A percentile compares a stretch with the other conserved stretches of the same genome.
Evolutionary conservation across 1,284 basidiomycete genomes (phyloP).

Genomic region (Naganishia sp.): DNA sequence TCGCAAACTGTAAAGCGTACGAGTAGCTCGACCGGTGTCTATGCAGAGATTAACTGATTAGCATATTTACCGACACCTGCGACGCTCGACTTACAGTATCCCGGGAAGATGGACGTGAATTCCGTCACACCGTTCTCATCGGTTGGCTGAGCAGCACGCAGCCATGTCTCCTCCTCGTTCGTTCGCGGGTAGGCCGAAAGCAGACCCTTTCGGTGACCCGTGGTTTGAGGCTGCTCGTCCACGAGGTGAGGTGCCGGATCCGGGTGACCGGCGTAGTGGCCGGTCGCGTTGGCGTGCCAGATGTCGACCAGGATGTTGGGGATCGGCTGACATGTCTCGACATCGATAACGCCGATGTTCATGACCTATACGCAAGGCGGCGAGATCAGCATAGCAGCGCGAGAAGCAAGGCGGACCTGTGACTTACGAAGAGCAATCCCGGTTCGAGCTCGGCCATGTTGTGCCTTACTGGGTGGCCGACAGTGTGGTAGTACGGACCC

Average conservation of each 20-base stretch:
- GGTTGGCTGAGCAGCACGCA: conserved; percentile 68
- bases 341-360: conserved; percentile 72
- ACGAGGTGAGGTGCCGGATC: conserved; percentile 49
- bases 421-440: conserved; percentile 56
- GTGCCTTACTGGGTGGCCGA: conserved; percentile 57
- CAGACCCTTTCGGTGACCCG: conserved; percentile 50
- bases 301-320: conserved; percentile 70
- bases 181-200: conserved; percentile 53
- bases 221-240: conserved; percentile 48
- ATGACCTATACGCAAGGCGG: conserved; percentile 47
- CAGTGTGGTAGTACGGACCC: conserved; percentile 58
- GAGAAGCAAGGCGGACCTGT: background rate
- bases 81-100: conserved; percentile 53
- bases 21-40: conserved; percentile 40
- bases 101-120: conserved; percentile 70
- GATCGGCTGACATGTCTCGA: conserved; percentile 69
- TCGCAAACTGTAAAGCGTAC: conserved; percentile 19
- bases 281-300: conserved; percentile 61
- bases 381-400: background rate
- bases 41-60: too few relatives aligned
- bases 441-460: conserved; percentile 61
- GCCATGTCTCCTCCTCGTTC: conserved; percentile 57
- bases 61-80: background rate
- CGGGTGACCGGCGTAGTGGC: conserved; percentile 57
- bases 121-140: conserved; percentile 67